These are phyloP conservation scores for Globisporangium uncinulatum DNA, from an alignment of 352 stramenopile genomes.

Conservation along the genomic window DNA sequence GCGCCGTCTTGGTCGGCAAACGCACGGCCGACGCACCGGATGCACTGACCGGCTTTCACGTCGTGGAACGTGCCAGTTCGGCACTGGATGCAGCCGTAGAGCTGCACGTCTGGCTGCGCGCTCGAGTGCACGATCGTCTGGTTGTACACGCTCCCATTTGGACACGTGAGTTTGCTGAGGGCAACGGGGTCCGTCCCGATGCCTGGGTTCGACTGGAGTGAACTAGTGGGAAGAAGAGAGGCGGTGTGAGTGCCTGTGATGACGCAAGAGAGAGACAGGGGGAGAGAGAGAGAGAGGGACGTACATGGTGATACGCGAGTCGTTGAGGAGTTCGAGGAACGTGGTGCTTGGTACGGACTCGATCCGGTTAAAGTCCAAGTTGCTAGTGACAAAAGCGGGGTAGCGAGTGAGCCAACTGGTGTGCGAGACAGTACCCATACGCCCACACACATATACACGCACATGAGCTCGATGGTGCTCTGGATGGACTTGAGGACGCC, in stretches of 20 bases:
- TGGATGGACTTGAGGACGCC: conserved; percentile 41
- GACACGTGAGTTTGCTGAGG: conserved; percentile 32
- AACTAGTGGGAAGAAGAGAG: conserved; percentile 17
- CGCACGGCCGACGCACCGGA: conserved; percentile 30
- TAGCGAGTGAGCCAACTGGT: neutral
- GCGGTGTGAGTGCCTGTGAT: too few species aligned
- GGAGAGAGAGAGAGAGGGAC: conserved; percentile 1
- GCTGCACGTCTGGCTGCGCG: conserved; percentile 9
- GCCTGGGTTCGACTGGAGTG: conserved; percentile 43
- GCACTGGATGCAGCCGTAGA: conserved; percentile 65
- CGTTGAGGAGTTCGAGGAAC: conserved; percentile 38
- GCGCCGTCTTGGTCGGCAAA: conserved; percentile 51
- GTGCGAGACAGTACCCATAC: too few species aligned
- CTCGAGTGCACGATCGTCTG: conserved; percentile 13
- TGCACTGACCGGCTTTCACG: conserved; percentile 32
- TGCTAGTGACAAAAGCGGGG: conserved; percentile 15
- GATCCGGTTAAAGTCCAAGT: conserved; percentile 59
- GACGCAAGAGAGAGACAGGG: too few species aligned
- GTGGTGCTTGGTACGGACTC: conserved; percentile 48
- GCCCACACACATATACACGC: conserved; percentile 4
- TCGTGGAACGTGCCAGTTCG: conserved; percentile 52
- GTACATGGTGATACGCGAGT: conserved; percentile 43
- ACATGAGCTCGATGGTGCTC: conserved; percentile 45
- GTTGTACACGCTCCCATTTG: conserved; percentile 50
- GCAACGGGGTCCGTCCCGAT: conserved; percentile 32